Evolutionary conservation across 1,284 basidiomycete genomes (phyloP).

Genomic region (Mrakiaceae sp.): DNA sequence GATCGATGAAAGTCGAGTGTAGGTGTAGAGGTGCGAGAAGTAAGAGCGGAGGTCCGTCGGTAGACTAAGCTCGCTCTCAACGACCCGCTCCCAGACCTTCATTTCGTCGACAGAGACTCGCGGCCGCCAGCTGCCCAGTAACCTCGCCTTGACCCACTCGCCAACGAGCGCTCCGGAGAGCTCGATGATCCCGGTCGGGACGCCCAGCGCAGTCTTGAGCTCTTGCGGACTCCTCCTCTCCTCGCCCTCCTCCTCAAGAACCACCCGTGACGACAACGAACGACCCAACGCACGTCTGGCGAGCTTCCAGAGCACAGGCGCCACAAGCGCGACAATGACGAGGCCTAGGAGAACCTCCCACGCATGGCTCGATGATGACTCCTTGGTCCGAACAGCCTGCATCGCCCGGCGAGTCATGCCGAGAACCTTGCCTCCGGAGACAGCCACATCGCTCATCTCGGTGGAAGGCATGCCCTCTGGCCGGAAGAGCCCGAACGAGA

Average conservation of each 20-base stretch:
- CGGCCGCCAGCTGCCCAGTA: background rate
- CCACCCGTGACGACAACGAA: too few relatives aligned
- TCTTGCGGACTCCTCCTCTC: background rate
- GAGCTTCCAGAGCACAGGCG: background rate
- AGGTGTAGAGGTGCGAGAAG: background rate
- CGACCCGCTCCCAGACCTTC: background rate
- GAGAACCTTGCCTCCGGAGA: background rate
- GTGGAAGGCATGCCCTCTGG: background rate
- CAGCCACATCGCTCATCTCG: background rate
- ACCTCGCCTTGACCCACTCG: background rate
- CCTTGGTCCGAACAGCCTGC: background rate
- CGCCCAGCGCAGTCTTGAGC: background rate
- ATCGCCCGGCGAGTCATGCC: background rate
- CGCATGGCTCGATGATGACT: background rate
- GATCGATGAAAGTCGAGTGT: background rate
- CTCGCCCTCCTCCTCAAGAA: too few relatives aligned
- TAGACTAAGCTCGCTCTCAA: background rate
- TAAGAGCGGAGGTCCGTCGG: background rate
- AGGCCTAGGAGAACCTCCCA: background rate
- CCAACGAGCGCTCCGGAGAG: background rate
- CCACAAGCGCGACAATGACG: background rate
- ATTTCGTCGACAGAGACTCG: background rate
- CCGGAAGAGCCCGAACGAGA: background rate
- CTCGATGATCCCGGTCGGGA: background rate
- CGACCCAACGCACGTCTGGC: too few relatives aligned